Base-by-base conservation (phyloP, 2,329 filamentous ascomycete species). In the Cadophora sp. region DNA sequence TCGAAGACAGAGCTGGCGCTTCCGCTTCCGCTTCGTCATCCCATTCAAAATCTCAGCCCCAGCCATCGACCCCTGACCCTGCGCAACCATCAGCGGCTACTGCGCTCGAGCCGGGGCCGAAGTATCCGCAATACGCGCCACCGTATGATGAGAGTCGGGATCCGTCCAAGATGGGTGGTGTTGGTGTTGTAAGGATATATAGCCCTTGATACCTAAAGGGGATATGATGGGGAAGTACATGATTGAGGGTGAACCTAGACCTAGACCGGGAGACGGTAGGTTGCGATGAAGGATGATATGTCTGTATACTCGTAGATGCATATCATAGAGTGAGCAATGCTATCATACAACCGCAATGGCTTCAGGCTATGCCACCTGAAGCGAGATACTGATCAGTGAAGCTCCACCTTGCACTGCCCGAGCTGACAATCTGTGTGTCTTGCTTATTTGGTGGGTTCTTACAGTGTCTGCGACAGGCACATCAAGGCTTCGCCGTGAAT, bases 1-100 rank as follows among this genome's bases (percentile, higher is more conserved):
- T 65, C 27, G 63, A 65, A 27, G 29, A 43, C 26, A 37, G 53
- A 58, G 63, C 63, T 5, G 40, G 55, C 16, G 40, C 31, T 46
- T 56, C 63, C 16, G 40, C 31, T 46, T 56, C 63, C 3, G 7
- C 63, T 31, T n/a, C 40, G 40, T 43, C 40, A 16, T 43, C 40
- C 14, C 40, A 43, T 4, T 43, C 40, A 11, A 11, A 43, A 14
- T 43, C 40, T 43, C 40, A 43, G 12, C 16, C 40, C 19, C 59
- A 43, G 31, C 12, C 37, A 14, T 31, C 56, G 9, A 12, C 6
- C 11, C 24, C 56, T 40, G 56, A 11, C 31, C 37, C 34, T 26
- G 6, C 19, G 7, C 43, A n/a, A 22, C 19, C 11, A 22, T 6
- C 43, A 8, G 43, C 19, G 7, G 19, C 24, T 16, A 11, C 27